Base-by-base conservation (phyloP, 345 rosid species). In the Ceriops tagal region DNA sequence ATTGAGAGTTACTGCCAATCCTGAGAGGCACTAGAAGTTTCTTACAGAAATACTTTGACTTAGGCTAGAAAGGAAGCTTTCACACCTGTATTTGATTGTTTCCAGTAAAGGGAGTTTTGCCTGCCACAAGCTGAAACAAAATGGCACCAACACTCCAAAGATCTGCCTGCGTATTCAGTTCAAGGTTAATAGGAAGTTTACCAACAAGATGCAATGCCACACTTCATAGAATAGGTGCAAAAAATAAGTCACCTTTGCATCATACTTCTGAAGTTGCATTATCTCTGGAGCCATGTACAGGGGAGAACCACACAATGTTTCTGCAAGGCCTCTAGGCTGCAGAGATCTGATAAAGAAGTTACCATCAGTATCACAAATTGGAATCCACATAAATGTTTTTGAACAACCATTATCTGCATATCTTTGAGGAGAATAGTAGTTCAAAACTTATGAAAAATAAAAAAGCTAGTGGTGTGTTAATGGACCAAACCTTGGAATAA, bases 221-320 rank as follows among this genome's bases (percentile, higher is more conserved):
- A 5, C 59, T 58, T 57, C 34, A 35, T 63, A 63, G 51, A 66
- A 27, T 34, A 43, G 30, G 70, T 43, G 0, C 13, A 43, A 43
- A 43, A 13, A 43, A 43, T 70, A 43, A 69, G 72, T 80, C 79
- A 95, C 99, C 96, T 92, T 95, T 8, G 96, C 98, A 74, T 95
- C 99, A 80, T 95, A 95, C 85, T 95, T 95, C 78, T 90, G 96
- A 79, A 85, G 87, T 73, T 88, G 97, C 99, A 95, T 95, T 75
- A 95, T 95, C 83, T 95, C 99, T 18, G 99, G 99, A 75, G 99
- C 99, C 98, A 95, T 95, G 79, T 95, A 95, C 77, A 95, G 92
- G 7, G 99, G 99, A 52, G 99, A 95, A 71, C 99, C 99, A 52
- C 99, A 95, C 74, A 95, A 75, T 31, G 99, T 95, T 84, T 95